Base-by-base conservation (phyloP, 805 yeast genomes). In the Candida berthetii region DNA sequence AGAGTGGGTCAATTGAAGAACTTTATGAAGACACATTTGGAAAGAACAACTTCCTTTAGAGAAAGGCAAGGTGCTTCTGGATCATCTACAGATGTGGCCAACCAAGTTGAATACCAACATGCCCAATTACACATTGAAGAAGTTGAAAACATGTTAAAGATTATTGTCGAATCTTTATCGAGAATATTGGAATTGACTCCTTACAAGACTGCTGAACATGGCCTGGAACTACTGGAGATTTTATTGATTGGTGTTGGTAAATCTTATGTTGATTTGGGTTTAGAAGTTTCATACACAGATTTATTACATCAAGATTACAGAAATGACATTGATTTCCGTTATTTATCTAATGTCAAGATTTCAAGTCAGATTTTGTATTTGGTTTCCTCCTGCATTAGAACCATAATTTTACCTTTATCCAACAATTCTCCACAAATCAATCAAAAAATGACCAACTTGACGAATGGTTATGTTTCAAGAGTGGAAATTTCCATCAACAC, bases 171-270 rank as follows among this genome's bases (percentile, higher is more conserved):
- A 61, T 73, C 90, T 1, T 68, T 88, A 4, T 82, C 90, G 2
- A 70, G 96, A 55, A 69, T 83, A 3, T 71, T 86, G 52, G 96
- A 88, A 56, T 65, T 87, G 31, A 71, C 80, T 0, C 86, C 91
- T 1, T 65, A 66, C 22, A 78, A 74, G 43, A 68, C 85, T 2
- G 72, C 82, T 7, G 80, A 74, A 36, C 76, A 80, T 52, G 74
- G 87, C 0, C 62, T 78, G 35, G 89, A 80, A 46, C 60, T 90
- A 13, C 66, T 85, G 43, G 86, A 85, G 46, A 69, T 85, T 31
- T 57, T 87, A 39, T 60, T 87, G 18, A 69, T 76, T 37, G 88
- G 83, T 41, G 69, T 86, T 31, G 93, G 95, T 1, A 78, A 78
- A 29, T 71, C 82, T 3, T 88, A 85, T 53, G 73, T 89, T 35